Evolutionary conservation across 176 grass and related monocot species (phyloP), one percentile per base, ranked within the genome.

Genomic region (Puya raimondii): DNA sequence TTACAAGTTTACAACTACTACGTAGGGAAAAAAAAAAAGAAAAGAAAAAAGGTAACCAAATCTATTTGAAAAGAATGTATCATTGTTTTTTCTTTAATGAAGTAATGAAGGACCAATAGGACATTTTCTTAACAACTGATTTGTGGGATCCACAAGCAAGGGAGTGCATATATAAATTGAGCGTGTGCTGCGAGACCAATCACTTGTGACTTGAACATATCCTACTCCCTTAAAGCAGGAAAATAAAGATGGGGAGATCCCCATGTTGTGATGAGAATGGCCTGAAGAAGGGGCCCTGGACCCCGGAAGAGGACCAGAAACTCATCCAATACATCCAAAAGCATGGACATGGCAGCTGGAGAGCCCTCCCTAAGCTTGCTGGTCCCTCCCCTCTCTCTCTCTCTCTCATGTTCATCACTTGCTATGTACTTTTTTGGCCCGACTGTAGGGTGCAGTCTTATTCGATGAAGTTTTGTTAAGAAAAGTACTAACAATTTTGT

Each of bases 271-370:
- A 84, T 49, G 81, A 70, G 23, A 79, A 15, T 79, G 64, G 48
- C 33, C 51, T 84, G 11, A 84, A 79, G 71, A 84, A 64, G 65
- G 81, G 81, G 47, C 81, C 75, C 42, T 84, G 81, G 81, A 79
- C 64, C 22, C 48, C 75, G 48, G 81, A 84, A 21, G 81, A 84
- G 69, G 81, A 84, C 53, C 64, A 70, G 48, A 73, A 74, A 63
- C 75, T 84, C 23, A 15, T 79, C 12, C 12, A 79, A 14, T 74
- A 65, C 70, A 79, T 84, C 71, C 74, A 78, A 14, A 74, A 69
- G 63, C 57, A 79, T 68, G 81, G 75, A 53, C 53, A 79, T 63
- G 56, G 76, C 50, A 84, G 81, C 70, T 84, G 81, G 81, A 64
- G 65, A 64, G 63, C 54, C 5, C 75, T 84, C 11, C 75, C 81